Percentiles rank a stretch among this genome's conserved stretches.
Evolutionary conservation across 2,329 filamentous ascomycete genomes (phyloP).

Genomic region (Penicillium rolfsii): DNA sequence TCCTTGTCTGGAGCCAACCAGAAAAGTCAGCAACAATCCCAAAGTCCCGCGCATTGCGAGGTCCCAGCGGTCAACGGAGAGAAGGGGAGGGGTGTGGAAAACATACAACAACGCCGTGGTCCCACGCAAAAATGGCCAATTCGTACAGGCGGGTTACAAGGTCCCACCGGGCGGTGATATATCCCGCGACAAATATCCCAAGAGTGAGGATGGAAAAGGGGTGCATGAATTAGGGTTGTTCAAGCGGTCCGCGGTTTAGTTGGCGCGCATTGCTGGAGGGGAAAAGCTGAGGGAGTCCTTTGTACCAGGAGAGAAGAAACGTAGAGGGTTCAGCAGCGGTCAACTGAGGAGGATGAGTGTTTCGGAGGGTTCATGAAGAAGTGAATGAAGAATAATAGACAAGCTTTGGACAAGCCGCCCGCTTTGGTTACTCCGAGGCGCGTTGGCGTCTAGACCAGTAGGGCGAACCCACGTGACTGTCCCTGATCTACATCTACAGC

Average conservation of each 20-base stretch:
- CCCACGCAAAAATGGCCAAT: constrained; percentile 94
- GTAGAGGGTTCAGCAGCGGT: background rate
- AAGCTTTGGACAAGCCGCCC: constrained; percentile 10
- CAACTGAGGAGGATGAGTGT: background rate
- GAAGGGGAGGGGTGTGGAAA: constrained; percentile 6
- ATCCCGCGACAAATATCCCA: constrained; percentile 98
- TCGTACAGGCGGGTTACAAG: constrained; percentile 96
- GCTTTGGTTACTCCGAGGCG: constrained; percentile 12
- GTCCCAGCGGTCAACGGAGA: constrained; percentile 14
- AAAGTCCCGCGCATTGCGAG: background rate
- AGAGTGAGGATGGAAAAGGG: constrained; percentile 94
- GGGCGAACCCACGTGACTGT: constrained; percentile 24
- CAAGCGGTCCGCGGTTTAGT: constrained; percentile 31
- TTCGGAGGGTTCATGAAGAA: background rate
- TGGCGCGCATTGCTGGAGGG: constrained; percentile 38
- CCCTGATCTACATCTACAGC: background rate
- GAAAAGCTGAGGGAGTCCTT: background rate
- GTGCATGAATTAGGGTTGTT: constrained; percentile 71
- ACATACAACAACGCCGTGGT: constrained; percentile 93
- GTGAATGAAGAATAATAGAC: constrained; percentile 10
- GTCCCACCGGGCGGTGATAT: constrained; percentile 99
- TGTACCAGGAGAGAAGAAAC: background rate
- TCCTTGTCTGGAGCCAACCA: constrained; percentile 66
- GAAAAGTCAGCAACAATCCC: constrained; percentile 12
- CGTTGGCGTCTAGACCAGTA: constrained; percentile 24